Evolutionary conservation across 2,329 filamentous ascomycete genomes (phyloP).

Genomic region (Colletotrichum siamense): DNA sequence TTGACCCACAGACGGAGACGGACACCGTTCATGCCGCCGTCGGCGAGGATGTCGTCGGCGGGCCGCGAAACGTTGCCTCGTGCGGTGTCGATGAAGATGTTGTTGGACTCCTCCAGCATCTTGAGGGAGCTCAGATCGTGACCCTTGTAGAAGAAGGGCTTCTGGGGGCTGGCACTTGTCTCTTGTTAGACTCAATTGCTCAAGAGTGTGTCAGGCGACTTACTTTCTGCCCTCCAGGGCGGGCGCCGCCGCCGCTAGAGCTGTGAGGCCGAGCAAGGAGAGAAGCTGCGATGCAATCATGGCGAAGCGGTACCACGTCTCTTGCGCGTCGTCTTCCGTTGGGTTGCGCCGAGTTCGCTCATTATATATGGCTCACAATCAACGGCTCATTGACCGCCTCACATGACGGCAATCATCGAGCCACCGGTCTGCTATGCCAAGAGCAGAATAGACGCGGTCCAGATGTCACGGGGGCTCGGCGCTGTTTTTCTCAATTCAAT

Average conservation of each 20-base stretch:
- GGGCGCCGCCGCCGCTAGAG: not conserved
- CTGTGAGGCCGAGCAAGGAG: conserved; percentile 8
- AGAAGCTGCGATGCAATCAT: conserved; percentile 1
- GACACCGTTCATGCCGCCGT: conserved; percentile 18
- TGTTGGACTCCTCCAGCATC: conserved; percentile 14
- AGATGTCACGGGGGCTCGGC: conserved; percentile 9
- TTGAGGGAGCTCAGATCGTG: conserved; percentile 19
- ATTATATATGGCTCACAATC: not conserved
- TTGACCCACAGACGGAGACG: conserved; percentile 18
- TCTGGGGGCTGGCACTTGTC: not conserved
- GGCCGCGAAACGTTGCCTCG: conserved; percentile 5
- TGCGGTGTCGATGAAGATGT: conserved; percentile 13
- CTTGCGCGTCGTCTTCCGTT: no score
- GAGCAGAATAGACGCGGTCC: not conserved
- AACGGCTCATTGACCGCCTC: not conserved
- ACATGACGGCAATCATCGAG: not conserved
- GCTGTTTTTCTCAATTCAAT: not conserved
- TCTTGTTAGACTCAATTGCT: not conserved
- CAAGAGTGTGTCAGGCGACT: not conserved
- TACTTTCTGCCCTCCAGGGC: not conserved
- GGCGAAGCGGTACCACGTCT: not conserved
- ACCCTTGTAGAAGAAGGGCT: conserved; percentile 18
- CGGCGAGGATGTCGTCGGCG: conserved; percentile 17
- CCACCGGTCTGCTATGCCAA: not conserved
- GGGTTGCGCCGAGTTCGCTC: not conserved